Conservation (phyloP, 371 early-diverging fungal species). For the Apophysomyces sp. region DNA sequence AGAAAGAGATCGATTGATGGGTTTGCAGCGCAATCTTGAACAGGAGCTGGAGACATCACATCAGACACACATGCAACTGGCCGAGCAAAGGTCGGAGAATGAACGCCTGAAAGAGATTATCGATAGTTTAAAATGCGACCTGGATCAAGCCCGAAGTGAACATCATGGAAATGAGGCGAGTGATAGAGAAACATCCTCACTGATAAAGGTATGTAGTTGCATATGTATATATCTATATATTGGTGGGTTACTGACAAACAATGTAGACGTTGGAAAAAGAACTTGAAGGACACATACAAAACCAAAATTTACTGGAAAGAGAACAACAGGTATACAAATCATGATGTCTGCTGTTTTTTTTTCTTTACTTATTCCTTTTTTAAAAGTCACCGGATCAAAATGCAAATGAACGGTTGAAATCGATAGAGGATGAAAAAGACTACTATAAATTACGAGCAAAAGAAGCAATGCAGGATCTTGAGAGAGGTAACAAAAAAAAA, state of each 20-base stretch:
- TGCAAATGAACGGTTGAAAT: slow-evolving; percentile 24
- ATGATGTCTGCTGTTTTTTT: too few relatives aligned
- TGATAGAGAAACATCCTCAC: slow-evolving; percentile 2
- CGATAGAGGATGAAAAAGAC: slow-evolving; percentile 44
- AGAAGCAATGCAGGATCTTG: slow-evolving; percentile 42
- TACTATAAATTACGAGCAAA: slow-evolving; percentile 42
- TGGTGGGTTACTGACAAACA: background rate
- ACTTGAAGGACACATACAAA: slow-evolving; percentile 13
- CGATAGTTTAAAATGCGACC: slow-evolving; percentile 42
- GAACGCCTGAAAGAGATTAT: slow-evolving; percentile 49
- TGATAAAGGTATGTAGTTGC: slow-evolving; percentile 17
- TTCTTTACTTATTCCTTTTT: too few relatives aligned
- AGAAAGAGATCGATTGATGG: slow-evolving; percentile 43
- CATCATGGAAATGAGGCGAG: background rate
- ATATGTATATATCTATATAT: too few relatives aligned
- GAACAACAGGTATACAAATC: background rate
- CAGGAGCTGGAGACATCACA: slow-evolving; percentile 40
- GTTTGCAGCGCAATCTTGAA: slow-evolving; percentile 38
- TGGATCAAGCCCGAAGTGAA: slow-evolving; percentile 40
- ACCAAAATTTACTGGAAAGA: background rate
- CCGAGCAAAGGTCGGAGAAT: slow-evolving; percentile 51
- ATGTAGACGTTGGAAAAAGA: slow-evolving; percentile 31
- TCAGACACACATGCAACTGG: slow-evolving; percentile 43
- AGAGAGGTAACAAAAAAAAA: slow-evolving; percentile 20
- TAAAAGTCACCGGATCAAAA: too few relatives aligned